A percentile compares a stretch with the other conserved stretches of the same genome.
Evolutionary conservation across 106 monocot species (phyloP).

Genomic region (Apostasia ramifera): DNA sequence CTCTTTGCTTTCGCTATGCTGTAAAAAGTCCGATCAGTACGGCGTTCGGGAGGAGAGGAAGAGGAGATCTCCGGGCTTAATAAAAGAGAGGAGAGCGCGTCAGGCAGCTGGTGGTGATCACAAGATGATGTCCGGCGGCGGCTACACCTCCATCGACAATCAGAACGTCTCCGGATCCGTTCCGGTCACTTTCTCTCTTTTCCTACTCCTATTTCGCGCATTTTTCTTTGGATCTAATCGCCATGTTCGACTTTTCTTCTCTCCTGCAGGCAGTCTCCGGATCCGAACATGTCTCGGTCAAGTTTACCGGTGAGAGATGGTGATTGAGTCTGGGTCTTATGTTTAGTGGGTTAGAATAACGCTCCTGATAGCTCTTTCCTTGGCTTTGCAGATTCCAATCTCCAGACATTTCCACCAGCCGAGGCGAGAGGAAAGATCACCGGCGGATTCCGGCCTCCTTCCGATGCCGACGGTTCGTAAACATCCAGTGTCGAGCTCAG

Average conservation of each 20-base stretch:
- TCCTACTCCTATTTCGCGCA: background rate
- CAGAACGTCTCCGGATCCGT: conserved; percentile 74
- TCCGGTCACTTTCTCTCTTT: conserved; percentile 16
- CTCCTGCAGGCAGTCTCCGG: conserved; percentile 37
- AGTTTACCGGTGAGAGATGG: conserved; percentile 47
- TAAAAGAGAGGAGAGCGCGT: background rate
- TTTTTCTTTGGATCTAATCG: conserved; percentile 13
- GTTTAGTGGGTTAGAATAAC: background rate
- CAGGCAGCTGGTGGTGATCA: background rate
- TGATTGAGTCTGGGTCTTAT: background rate
- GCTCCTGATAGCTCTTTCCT: background rate
- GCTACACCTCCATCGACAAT: conserved; percentile 68
- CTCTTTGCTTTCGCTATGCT: background rate
- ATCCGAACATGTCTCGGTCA: conserved; percentile 42
- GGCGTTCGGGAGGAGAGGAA: background rate
- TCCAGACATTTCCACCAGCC: conserved; percentile 67
- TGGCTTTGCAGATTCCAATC: conserved; percentile 51
- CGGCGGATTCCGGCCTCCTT: conserved; percentile 51
- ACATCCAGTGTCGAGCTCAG: background rate
- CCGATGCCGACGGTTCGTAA: conserved; percentile 70
- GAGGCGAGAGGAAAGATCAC: conserved; percentile 58
- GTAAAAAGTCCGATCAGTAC: no score
- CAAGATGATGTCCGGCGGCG: conserved; percentile 75
- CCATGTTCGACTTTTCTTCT: conserved; percentile 1
- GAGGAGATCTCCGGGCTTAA: background rate